A percentile compares a stretch with the other conserved stretches of the same genome.
Conservation (phyloP, 1,139 yeast species). For the Geotrichum europaeum region DNA sequence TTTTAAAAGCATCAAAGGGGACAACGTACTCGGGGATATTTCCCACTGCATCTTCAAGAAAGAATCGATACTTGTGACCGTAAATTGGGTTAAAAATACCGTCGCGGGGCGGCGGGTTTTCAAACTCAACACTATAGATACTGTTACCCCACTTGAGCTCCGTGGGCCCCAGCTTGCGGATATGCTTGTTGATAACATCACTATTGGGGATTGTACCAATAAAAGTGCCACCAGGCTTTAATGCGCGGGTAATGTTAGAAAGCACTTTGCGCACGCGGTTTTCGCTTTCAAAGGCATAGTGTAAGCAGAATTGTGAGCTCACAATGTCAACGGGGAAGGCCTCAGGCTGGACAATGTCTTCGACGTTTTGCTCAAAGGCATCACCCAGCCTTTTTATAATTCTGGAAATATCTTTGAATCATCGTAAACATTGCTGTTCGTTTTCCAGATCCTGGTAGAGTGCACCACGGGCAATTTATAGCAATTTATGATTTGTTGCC, state of each 20-base stretch:
- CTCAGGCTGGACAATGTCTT: conserved; percentile 64
- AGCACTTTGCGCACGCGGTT: conserved; percentile 67
- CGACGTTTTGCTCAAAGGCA: conserved; percentile 67
- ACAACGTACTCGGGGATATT: conserved; percentile 97
- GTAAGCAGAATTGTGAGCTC: conserved; percentile 85
- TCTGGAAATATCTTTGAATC: too few relatives aligned
- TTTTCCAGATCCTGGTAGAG: too few relatives aligned
- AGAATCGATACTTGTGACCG: conserved; percentile 80
- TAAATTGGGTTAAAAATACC: conserved; percentile 69
- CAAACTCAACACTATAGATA: conserved; percentile 74
- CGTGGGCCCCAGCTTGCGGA: conserved; percentile 44
- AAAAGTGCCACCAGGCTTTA: conserved; percentile 77
- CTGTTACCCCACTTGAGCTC: conserved; percentile 76
- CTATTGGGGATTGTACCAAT: conserved; percentile 94
- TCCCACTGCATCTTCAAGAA: conserved; percentile 86
- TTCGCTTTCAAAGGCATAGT: conserved; percentile 88
- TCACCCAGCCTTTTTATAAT: conserved; percentile 47
- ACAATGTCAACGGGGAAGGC: conserved; percentile 84
- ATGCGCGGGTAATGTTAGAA: conserved; percentile 66
- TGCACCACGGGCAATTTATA: too few relatives aligned
- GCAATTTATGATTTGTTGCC: too few relatives aligned
- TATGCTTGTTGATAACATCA: conserved; percentile 67
- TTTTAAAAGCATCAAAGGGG: conserved; percentile 82
- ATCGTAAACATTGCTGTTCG: too few relatives aligned
- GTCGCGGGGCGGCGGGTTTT: conserved; percentile 63